These are phyloP conservation scores for Phialocephala subalpina DNA, from an alignment of 2,329 filamentous ascomycete genomes.

Conservation along the genomic window DNA sequence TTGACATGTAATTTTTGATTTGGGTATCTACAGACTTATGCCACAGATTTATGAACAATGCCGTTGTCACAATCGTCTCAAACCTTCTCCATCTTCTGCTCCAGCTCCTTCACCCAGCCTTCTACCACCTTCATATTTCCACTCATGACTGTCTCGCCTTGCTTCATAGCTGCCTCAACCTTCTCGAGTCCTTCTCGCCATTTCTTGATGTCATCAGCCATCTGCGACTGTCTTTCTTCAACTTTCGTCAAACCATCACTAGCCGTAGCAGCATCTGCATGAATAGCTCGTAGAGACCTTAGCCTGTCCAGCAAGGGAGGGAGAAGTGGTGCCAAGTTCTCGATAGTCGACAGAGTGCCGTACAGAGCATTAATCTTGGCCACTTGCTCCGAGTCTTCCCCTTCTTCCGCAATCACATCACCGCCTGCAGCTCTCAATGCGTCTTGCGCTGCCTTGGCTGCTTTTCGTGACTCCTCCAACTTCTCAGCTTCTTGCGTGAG, in stretches of 20 bases:
- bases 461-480: conserved; percentile 69
- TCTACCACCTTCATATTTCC: conserved; percentile 87
- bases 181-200: conserved; percentile 85
- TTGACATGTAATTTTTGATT: conserved; percentile 20
- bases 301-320: conserved; percentile 87
- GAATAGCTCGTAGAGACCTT: conserved; percentile 82
- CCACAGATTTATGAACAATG: conserved; percentile 10
- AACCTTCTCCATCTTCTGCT: conserved; percentile 72
- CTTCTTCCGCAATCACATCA: conserved; percentile 52
- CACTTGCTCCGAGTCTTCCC: conserved; percentile 72
- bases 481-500: conserved; percentile 77
- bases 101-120: conserved; percentile 87
- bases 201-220: conserved; percentile 82
- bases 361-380: conserved; percentile 93
- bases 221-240: conserved; percentile 82
- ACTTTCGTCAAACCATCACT: conserved; percentile 79
- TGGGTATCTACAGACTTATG: conserved; percentile 39
- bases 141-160: conserved; percentile 74
- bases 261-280: conserved; percentile 85
- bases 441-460: conserved; percentile 68
- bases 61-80: conserved; percentile 19
- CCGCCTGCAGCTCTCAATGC: conserved; percentile 54
- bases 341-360: conserved; percentile 86
- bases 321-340: conserved; percentile 83
- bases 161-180: conserved; percentile 77